phyloP scores from a whole-genome alignment of 352 stramenopile species.

The Globisporangium radiosum region DNA sequence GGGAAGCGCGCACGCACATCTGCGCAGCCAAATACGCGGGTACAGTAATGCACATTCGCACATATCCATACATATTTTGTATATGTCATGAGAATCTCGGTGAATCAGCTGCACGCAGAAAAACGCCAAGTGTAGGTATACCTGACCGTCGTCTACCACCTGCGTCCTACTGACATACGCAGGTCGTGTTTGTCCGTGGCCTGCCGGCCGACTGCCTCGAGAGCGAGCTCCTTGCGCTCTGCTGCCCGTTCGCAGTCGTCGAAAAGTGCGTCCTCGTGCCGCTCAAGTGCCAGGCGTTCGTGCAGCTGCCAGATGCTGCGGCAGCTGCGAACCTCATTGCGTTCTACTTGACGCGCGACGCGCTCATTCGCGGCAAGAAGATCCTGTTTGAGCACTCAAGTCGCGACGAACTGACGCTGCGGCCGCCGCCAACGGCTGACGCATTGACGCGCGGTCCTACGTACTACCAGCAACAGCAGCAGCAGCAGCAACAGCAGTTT shows the following conservation, averaged over 20 bases:
- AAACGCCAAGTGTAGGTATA: neutral
- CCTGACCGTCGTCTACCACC: constrained; percentile 11
- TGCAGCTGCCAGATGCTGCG: constrained; percentile 62
- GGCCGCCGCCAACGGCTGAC: neutral
- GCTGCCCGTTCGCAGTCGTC: constrained; percentile 73
- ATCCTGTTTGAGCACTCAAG: constrained; percentile 75
- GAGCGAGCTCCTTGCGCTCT: constrained; percentile 75
- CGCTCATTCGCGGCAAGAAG: constrained; percentile 71
- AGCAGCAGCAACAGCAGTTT: constrained; percentile 4
- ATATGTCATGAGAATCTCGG: too few relatives aligned
- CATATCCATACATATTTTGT: too few relatives aligned
- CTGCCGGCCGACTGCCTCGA: constrained; percentile 73
- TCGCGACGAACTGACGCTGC: constrained; percentile 51
- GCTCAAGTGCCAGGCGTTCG: constrained; percentile 72
- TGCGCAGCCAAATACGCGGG: constrained; percentile 34
- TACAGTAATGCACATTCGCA: constrained; percentile 11
- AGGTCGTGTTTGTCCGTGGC: constrained; percentile 77
- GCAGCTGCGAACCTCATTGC: constrained; percentile 65
- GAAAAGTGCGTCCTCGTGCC: constrained; percentile 75
- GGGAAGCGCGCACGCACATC: constrained; percentile 29
- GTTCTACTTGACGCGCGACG: constrained; percentile 75
- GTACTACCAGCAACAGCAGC: constrained; percentile 1
- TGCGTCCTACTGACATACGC: neutral
- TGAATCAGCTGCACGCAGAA: neutral
- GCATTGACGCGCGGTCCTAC: neutral